phyloP scores from a whole-genome alignment of 2,329 filamentous ascomycete species.

The Cordyceps javanica region DNA sequence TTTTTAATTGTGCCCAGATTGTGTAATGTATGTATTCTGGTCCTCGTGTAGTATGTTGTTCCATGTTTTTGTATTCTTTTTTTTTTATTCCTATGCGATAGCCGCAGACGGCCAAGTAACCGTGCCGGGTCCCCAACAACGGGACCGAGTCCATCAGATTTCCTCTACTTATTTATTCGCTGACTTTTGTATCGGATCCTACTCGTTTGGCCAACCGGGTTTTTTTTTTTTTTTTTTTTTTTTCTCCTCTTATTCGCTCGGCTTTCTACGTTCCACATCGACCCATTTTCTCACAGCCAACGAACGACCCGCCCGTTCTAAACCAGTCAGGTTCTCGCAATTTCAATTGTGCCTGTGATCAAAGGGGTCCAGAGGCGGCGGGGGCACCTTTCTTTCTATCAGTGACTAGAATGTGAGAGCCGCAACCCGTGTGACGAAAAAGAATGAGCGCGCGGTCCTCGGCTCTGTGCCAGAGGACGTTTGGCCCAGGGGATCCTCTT shows the following conservation, averaged over 20 bases:
- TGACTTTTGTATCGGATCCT: neutral
- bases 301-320: neutral
- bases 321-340: conserved; percentile 5
- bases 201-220: neutral
- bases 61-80: too few relatives aligned
- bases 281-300: conserved; percentile 10
- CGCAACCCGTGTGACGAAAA: neutral
- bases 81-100: too few relatives aligned
- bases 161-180: neutral
- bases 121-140: too few relatives aligned
- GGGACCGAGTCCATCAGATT: too few relatives aligned
- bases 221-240: too few relatives aligned
- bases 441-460: neutral
- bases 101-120: too few relatives aligned
- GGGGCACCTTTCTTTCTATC: neutral
- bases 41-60: too few relatives aligned
- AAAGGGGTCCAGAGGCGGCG: neutral
- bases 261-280: conserved; percentile 9
- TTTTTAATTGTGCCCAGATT: too few relatives aligned
- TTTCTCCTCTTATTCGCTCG: neutral
- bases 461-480: neutral
- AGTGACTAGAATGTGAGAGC: neutral
- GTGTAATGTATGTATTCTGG: too few relatives aligned
- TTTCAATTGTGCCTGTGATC: conserved; percentile 5
- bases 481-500: neutral